Percentiles rank a stretch among this genome's conserved stretches.
These are phyloP conservation scores for Ophiosphaerella herpotricha DNA, from an alignment of 2,329 filamentous ascomycete genomes.

Conservation along the genomic window DNA sequence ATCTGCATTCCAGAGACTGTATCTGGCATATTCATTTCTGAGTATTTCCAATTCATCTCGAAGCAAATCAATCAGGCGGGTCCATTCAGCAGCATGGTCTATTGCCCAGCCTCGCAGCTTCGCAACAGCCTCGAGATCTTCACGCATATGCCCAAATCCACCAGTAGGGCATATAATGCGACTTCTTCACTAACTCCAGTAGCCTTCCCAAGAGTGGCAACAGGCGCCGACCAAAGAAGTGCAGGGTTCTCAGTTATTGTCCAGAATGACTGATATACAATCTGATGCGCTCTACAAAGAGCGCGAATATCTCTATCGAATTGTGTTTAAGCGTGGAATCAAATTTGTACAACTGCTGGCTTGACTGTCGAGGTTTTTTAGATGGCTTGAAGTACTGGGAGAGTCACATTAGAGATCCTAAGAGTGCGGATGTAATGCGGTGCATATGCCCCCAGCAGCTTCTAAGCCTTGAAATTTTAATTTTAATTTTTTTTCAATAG, in stretches of 20 bases:
- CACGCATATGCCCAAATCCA: slow-evolving; percentile 18
- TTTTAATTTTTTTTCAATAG: slow-evolving; percentile 42
- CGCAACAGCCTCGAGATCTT: slow-evolving; percentile 55
- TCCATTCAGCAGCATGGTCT: no score
- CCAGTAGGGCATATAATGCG: slow-evolving; percentile 59
- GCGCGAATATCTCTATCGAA: slow-evolving; percentile 66
- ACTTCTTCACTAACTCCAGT: slow-evolving; percentile 51
- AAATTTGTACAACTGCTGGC: slow-evolving; percentile 74
- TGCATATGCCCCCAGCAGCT: slow-evolving; percentile 67
- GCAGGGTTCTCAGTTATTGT: slow-evolving; percentile 63
- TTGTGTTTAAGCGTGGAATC: slow-evolving; percentile 65
- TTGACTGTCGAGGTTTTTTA: slow-evolving; percentile 54
- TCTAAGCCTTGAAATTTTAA: slow-evolving; percentile 70
- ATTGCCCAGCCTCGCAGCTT: slow-evolving; percentile 47
- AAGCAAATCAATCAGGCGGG: no score
- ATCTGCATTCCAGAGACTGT: no score
- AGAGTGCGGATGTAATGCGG: slow-evolving; percentile 67
- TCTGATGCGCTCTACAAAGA: slow-evolving; percentile 58
- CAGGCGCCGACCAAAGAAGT: slow-evolving; percentile 54
- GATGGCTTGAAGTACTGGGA: slow-evolving; percentile 61
- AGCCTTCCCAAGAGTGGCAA: slow-evolving; percentile 55
- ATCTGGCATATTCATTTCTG: no score
- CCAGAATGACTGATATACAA: slow-evolving; percentile 66
- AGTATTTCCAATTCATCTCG: no score
- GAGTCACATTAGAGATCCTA: slow-evolving; percentile 76